A percentile compares a stretch with the other conserved stretches of the same genome.
Evolutionary conservation across 2,329 filamentous ascomycete genomes (phyloP).

Genomic region (Trichoderma koningii): DNA sequence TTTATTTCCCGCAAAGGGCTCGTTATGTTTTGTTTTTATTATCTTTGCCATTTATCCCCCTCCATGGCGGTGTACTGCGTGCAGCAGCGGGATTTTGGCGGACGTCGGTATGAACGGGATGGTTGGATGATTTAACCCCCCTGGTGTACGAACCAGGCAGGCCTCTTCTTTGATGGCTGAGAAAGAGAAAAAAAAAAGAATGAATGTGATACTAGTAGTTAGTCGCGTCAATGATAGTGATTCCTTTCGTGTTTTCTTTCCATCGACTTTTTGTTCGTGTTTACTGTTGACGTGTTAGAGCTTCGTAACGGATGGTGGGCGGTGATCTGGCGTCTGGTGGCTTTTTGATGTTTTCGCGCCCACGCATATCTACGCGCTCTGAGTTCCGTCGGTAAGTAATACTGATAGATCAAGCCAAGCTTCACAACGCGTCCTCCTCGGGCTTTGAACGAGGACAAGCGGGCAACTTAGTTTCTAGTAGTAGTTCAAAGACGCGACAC

Average conservation of each 20-base stretch:
- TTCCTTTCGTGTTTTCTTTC: neutral
- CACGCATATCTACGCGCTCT: no score
- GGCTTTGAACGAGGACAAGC: no score
- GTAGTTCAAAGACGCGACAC: no score
- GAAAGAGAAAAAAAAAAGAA: neutral
- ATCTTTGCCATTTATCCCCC: neutral
- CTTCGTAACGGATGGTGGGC: no score
- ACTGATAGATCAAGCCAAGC: no score
- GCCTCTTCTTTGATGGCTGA: slow-evolving; percentile 5
- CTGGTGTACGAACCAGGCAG: neutral
- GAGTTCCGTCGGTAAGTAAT: no score
- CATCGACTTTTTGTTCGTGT: neutral
- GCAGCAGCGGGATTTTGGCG: slow-evolving; percentile 18
- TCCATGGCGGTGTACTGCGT: slow-evolving; percentile 15
- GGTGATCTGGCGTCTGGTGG: neutral
- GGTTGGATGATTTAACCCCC: slow-evolving; percentile 23
- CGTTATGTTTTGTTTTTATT: slow-evolving; percentile 22
- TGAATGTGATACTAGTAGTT: slow-evolving; percentile 22
- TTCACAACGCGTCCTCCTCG: no score
- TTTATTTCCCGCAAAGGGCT: neutral
- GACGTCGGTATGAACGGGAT: slow-evolving; percentile 22
- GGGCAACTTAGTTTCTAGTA: no score
- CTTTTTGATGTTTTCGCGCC: neutral
- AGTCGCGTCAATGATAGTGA: slow-evolving; percentile 25
- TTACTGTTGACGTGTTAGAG: neutral